Conservation (phyloP, 176 grass and related monocot species). For the Zizania latifolia region DNA sequence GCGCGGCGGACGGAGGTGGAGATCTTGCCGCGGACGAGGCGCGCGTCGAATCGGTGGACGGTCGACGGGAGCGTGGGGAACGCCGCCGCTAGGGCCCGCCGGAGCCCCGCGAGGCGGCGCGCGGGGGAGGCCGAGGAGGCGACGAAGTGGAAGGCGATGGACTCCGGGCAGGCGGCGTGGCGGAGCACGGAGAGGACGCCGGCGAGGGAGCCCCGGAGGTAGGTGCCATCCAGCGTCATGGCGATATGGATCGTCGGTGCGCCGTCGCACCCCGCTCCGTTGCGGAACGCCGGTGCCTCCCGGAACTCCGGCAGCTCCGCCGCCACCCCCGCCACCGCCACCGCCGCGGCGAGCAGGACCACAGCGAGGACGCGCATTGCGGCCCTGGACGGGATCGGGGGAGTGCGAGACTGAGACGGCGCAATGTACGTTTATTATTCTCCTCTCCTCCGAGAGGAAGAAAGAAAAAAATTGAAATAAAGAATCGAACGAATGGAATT, state of each 20-base stretch:
- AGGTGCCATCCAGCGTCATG: conserved; percentile 94
- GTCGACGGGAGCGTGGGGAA: conserved; percentile 79
- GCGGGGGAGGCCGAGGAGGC: conserved; percentile 52
- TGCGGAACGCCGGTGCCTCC: conserved; percentile 90
- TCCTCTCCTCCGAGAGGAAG: neutral
- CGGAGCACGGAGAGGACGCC: conserved; percentile 90
- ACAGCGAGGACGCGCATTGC: conserved; percentile 43
- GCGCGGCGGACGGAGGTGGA: conserved; percentile 90
- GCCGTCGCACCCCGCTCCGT: conserved; percentile 56
- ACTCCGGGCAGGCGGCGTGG: conserved; percentile 93
- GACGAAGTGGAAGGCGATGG: conserved; percentile 82
- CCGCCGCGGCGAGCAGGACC: conserved; percentile 12
- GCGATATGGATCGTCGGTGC: conserved; percentile 78
- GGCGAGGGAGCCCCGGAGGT: conserved; percentile 85
- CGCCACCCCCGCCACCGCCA: neutral
- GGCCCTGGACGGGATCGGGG: neutral
- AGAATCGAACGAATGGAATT: conserved; percentile 17
- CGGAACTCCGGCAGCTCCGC: conserved; percentile 62
- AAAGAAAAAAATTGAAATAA: neutral
- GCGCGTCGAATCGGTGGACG: conserved; percentile 77
- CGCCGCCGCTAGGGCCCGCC: conserved; percentile 53
- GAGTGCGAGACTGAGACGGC: neutral
- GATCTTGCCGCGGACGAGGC: conserved; percentile 83
- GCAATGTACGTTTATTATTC: neutral
- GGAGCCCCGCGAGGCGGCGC: conserved; percentile 58